Evolutionary conservation across 2,329 filamentous ascomycete species (phyloP).

Genomic region (Alternaria tenuissima): DNA sequence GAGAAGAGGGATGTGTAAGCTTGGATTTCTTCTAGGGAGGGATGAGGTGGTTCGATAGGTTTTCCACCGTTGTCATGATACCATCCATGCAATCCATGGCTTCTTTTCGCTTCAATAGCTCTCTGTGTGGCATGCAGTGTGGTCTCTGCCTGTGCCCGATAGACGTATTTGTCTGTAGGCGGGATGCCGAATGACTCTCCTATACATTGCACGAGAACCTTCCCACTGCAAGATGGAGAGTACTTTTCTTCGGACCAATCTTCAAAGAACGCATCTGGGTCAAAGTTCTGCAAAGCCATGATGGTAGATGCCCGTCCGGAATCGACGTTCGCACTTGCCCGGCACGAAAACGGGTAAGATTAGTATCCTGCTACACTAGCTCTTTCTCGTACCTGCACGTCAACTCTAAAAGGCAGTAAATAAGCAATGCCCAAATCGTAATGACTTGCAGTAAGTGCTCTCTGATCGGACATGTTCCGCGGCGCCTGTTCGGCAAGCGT

Average conservation of each 20-base stretch:
- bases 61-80: constrained; percentile 56
- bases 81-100: constrained; percentile 61
- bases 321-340: neutral
- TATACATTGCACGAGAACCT: constrained; percentile 56
- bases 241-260: constrained; percentile 53
- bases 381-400: constrained; percentile 8
- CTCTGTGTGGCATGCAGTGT: constrained; percentile 60
- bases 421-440: constrained; percentile 5
- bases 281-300: constrained; percentile 50
- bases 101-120: constrained; percentile 57
- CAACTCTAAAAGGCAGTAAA: constrained; percentile 9
- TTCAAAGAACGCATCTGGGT: constrained; percentile 56
- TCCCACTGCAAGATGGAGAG: constrained; percentile 32
- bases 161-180: constrained; percentile 58
- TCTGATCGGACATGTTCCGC: constrained; percentile 10
- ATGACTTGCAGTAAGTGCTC: neutral
- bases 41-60: constrained; percentile 31
- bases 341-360: neutral
- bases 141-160: constrained; percentile 61
- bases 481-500: constrained; percentile 12
- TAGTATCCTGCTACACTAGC: neutral
- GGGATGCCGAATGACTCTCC: constrained; percentile 58
- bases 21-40: constrained; percentile 62
- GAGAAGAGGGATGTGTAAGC: constrained; percentile 74
- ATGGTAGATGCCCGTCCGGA: neutral